Evolutionary conservation across 148 eudicot genomes (phyloP).

Genomic region (Vaccinium myrtillus): DNA sequence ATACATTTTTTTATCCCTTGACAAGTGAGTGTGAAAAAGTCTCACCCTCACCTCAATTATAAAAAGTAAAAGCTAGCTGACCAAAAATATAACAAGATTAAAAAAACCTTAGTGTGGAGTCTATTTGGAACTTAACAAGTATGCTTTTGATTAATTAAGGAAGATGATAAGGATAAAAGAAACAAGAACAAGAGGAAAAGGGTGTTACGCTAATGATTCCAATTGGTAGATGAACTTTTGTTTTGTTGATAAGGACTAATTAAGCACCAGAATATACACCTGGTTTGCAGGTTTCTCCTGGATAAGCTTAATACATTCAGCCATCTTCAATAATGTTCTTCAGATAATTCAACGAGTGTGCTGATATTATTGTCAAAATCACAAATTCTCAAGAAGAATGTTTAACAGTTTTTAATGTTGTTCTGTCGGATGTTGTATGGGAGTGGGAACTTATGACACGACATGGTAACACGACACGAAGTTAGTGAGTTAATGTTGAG

Average conservation of each 20-base stretch:
- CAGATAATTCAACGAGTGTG: background rate
- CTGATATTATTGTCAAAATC: background rate
- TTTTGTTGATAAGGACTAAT: background rate
- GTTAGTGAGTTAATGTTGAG: no score
- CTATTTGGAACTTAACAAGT: background rate
- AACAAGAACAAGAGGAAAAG: background rate
- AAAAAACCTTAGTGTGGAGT: background rate
- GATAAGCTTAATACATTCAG: background rate
- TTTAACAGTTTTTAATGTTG: background rate
- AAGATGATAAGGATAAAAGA: constrained; percentile 5
- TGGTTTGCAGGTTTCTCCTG: background rate
- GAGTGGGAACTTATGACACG: no score
- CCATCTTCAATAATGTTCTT: background rate
- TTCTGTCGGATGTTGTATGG: no score
- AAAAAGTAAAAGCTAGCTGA: background rate
- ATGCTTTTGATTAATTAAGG: background rate
- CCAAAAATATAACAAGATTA: background rate
- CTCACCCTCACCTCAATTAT: background rate
- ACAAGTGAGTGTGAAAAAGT: background rate
- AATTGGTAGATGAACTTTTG: background rate
- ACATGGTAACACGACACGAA: no score
- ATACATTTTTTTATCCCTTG: no score
- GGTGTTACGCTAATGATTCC: background rate
- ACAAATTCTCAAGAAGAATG: background rate
- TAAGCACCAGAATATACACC: background rate